Base-by-base conservation (phyloP, 2,329 filamentous ascomycete genomes). In the Lasiodiplodia sp. region DNA sequence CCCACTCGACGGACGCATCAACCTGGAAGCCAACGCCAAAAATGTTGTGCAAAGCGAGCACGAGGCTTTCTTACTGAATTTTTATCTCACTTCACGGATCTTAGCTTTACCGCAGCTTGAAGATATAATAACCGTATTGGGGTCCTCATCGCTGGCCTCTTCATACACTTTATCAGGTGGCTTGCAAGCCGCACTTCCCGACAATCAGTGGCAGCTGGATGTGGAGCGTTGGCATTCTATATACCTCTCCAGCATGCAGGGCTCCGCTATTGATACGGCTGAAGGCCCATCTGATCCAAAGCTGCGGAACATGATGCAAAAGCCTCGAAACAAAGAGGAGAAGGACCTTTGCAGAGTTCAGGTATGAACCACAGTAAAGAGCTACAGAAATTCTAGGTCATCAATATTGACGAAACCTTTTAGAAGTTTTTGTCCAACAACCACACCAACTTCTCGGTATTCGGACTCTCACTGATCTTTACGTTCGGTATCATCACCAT, bases 381-480 rank as follows among this genome's bases (percentile, higher is more conserved):
- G 18, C 2, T 11, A 2, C 40, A 18, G 11, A 12, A 3, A 44
- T 18, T 44, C 18, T 18, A 11, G 2, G 40, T 18, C 7, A 18
- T 12, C 40, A 11, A 11, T 12, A 18, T 11, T 18, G 11, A 12
- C 11, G 18, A 14, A 14, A 3, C 14, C 47, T 2, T 11, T 37
- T 40, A 63, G 58, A 73, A 74, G 56, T 70, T 73, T 11, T 68
- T 67, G 37, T 72, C 68, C 25, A 56, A 38, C 11, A 64, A 58
- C 18, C 71, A 73, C 69, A 68, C 70, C 49, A 70, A 66, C 23
- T 69, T 76, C 28, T 72, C 68, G 31, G 69, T 75, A n/a, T 69
- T 76, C 7, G 73, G 73, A n/a, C 72, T 76, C 70, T 56, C 53
- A 6, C 69, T 76, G 2, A 74, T 72, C 5, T 67, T 76, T 14